Evolutionary conservation across 2,329 filamentous ascomycete genomes (phyloP).

Genomic region (Pleurostoma richardsiae): DNA sequence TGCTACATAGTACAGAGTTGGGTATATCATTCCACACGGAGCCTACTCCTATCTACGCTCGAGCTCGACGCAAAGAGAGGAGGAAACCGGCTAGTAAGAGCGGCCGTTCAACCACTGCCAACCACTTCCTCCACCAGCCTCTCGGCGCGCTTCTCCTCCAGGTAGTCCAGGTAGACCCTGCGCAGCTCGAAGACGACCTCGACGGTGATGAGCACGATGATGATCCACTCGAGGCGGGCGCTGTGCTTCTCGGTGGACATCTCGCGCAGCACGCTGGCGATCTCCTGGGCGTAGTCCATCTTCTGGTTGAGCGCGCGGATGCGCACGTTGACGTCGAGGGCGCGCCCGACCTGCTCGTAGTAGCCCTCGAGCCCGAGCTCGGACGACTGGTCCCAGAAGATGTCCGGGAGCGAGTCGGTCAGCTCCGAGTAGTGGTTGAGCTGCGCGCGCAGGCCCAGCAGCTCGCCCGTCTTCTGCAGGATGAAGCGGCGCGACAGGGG

Average conservation of each 20-base stretch:
- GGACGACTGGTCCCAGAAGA: slow-evolving; percentile 91
- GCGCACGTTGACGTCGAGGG: slow-evolving; percentile 83
- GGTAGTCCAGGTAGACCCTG: slow-evolving; percentile 62
- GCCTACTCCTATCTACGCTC: no score
- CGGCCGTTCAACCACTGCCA: not conserved
- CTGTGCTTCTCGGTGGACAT: slow-evolving; percentile 88
- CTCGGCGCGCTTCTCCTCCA: slow-evolving; percentile 25
- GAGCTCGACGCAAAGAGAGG: no score
- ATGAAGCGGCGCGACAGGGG: slow-evolving; percentile 65
- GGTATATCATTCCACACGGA: no score
- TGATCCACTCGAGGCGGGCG: slow-evolving; percentile 86
- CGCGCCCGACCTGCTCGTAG: slow-evolving; percentile 88
- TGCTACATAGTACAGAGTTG: no score
- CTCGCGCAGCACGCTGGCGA: slow-evolving; percentile 82
- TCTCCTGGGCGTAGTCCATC: slow-evolving; percentile 96
- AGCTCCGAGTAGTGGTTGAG: slow-evolving; percentile 96
- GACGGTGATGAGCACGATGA: slow-evolving; percentile 87
- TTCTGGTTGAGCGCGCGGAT: slow-evolving; percentile 93
- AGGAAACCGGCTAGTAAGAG: no score
- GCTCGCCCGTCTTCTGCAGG: slow-evolving; percentile 86
- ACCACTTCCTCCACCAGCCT: slow-evolving; percentile 8
- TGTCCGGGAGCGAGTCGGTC: slow-evolving; percentile 88
- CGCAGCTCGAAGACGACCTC: slow-evolving; percentile 87
- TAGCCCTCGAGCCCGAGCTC: slow-evolving; percentile 90
- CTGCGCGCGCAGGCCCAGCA: slow-evolving; percentile 83